phyloP scores from a whole-genome alignment of 768 basidiomycete species.

The Auricularia sp. region DNA sequence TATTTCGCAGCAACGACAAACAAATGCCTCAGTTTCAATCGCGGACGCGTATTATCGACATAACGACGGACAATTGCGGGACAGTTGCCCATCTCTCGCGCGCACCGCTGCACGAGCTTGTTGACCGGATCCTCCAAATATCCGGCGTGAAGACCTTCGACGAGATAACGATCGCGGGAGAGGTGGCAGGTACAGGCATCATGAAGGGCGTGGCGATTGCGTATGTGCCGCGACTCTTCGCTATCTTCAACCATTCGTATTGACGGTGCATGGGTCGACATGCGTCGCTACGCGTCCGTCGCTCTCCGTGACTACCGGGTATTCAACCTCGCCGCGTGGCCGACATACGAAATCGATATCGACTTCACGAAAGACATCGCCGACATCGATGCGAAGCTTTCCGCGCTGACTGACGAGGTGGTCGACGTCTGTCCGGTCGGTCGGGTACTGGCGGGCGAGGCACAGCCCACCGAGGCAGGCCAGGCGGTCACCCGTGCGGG shows the following conservation, averaged over 20 bases:
- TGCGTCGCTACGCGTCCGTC: conserved; percentile 3
- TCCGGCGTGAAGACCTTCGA: background rate
- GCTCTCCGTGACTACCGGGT: conserved; percentile 1
- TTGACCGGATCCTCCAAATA: conserved; percentile 1
- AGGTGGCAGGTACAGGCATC: conserved; percentile 6
- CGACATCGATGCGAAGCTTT: background rate
- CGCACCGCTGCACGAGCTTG: background rate
- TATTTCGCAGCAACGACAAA: background rate
- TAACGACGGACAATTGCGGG: conserved; percentile 1
- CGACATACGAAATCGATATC: conserved; percentile 4
- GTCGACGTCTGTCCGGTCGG: conserved; percentile 3
- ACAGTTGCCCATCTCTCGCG: background rate
- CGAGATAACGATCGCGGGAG: conserved; percentile 4
- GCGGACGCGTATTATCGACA: conserved; percentile 1
- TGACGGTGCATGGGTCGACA: conserved; percentile 6
- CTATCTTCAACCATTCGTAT: conserved; percentile 8
- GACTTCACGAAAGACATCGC: background rate
- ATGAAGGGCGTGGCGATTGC: conserved; percentile 7
- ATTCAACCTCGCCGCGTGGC: conserved; percentile 3
- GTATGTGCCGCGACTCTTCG: conserved; percentile 3
- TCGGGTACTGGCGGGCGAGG: background rate
- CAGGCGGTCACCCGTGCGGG: background rate
- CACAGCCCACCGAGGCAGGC: background rate
- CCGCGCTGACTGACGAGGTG: background rate
- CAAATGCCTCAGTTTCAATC: conserved; percentile 3